These are phyloP conservation scores for Umbelopsis isabellina DNA, from an alignment of 192 early-diverging fungal genomes.

Conservation along the genomic window DNA sequence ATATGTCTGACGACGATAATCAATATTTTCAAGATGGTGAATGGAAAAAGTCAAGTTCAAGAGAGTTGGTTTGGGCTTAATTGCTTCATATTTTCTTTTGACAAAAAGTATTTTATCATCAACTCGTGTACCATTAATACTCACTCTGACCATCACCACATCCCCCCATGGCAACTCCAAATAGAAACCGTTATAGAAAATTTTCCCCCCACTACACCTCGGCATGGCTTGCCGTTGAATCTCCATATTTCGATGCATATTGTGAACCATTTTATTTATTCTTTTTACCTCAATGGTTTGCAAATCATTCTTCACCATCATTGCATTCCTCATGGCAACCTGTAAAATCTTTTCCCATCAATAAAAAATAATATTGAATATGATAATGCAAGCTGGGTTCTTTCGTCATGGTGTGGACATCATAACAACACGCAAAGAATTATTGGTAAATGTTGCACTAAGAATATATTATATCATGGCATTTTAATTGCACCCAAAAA, in stretches of 20 bases:
- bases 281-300: background rate
- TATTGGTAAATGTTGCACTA: no score
- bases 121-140: slow-evolving; percentile 2
- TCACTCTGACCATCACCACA: background rate
- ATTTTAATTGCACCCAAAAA: no score
- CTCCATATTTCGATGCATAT: slow-evolving; percentile 19
- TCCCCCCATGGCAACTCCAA: background rate
- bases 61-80: slow-evolving; percentile 1
- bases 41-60: background rate
- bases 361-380: no score
- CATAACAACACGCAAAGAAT: no score
- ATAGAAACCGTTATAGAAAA: background rate
- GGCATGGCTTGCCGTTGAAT: background rate
- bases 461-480: no score
- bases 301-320: background rate
- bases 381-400: no score
- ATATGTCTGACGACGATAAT: slow-evolving; percentile 10
- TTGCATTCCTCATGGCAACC: background rate
- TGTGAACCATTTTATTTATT: slow-evolving; percentile 9
- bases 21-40: background rate
- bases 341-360: no score
- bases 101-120: background rate
- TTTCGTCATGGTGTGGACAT: no score
- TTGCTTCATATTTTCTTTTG: background rate
- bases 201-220: background rate